Evolutionary conservation across 2,329 filamentous ascomycete species (phyloP), one percentile per base, ranked within the genome.

Genomic region (Aspergillus unguis): DNA sequence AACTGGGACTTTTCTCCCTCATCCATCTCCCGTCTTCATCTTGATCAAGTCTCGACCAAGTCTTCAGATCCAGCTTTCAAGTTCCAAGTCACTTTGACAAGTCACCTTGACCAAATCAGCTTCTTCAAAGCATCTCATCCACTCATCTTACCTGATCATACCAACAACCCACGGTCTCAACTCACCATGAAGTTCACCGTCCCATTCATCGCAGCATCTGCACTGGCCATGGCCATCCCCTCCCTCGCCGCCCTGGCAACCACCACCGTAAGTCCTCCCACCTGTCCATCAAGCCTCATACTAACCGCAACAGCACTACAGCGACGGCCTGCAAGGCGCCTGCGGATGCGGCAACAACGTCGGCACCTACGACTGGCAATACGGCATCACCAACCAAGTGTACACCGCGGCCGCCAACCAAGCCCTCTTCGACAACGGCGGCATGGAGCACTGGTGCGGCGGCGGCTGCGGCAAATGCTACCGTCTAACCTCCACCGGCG

Each of bases 391-490:
- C 5, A 32, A 42, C 11, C 44, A 45, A 3, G 50, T 62, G 17
- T 63, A 63, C 52, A 65, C 62, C 1, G 62, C 62, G 0, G 62
- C 62, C 4, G 62, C 55, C 29, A 62, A 57, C 6, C 60, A 62
- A 42, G 57, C 60, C 27, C 43, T 65, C 41, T 65, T 63, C 37
- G 62, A 64, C 53, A 52, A 44, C 33, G 35, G 35, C 11, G 26
- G 33, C 27, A 60, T 50, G 17, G 56, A 58, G 11, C 51, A 46
- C 45, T 65, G 62, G 62, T 65, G 62, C 44, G 62, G 62, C 8
- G 44, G 48, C 8, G 62, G 62, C 31, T 65, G 62, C 46, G 62
- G 62, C 17, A 63, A 57, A 46, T 65, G 62, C 58, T 65, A 60
- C 48, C 54, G 58, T 4, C 49, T 65, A 7, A 65, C 62, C 5